Evolutionary conservation across 2,329 filamentous ascomycete species (phyloP), one percentile per base, ranked within the genome.

Genomic region (Aspergillus sp.): DNA sequence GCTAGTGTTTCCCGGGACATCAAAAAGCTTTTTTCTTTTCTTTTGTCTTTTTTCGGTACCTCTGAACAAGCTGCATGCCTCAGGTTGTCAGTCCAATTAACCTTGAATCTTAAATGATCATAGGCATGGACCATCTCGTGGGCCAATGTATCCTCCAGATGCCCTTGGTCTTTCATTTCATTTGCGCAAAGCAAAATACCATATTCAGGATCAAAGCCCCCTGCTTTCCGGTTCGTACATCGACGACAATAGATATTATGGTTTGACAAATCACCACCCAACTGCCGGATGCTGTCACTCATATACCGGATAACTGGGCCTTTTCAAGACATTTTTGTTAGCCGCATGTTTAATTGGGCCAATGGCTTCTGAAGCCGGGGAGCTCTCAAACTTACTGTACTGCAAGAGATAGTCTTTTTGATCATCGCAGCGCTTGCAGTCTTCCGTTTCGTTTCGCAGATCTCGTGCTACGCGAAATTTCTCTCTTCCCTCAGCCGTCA

Each of bases 51-150:
- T 30, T 30, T 27, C 8, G 27, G 27, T 76, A 93, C 91, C 87
- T 99, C 95, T 56, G 93, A 89, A 75, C 95, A 99, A 55, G 95
- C 95, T 37, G 93, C 90, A 77, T 99, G 95, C 73, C 88, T 86
- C 75, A 99, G 73, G 73, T 91, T 79, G 79, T 90, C 85, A n/a
- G 79, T 75, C 79, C 89, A 90, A 70, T 98, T 89, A 45, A 97
- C 87, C 76, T 96, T 95, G 80, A 91, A 99, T 62, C 93, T 81
- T 66, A 98, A 71, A 73, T 96, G 89, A 73, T 99, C 95, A 82
- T 92, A 98, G 1, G 93, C 93, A 74, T 99, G 95, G 53, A 99
- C 89, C 91, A 99, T 96, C 79, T 99, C 95, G 75, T 99, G 95
- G 27, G 93, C 88, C 69, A 99, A 80, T 11, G 93, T 96, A 73